These are phyloP conservation scores for Penicillium canescens DNA, from an alignment of 495 filamentous ascomycete species.

Conservation along the genomic window DNA sequence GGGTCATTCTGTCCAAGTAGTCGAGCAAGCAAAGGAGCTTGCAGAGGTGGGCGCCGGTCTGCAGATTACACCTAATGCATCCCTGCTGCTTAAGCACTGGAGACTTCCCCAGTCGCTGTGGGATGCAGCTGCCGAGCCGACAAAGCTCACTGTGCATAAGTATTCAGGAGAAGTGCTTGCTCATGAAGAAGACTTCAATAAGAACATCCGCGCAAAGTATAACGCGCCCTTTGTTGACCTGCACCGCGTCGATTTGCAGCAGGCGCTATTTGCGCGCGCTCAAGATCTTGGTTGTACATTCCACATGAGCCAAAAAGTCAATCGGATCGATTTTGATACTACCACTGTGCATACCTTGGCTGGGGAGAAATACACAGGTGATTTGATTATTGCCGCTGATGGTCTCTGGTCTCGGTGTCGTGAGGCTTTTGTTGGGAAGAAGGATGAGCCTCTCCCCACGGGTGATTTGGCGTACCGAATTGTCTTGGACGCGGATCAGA, in stretches of 20 bases:
- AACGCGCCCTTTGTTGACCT: slow-evolving; percentile 57
- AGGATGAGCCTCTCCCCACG: slow-evolving; percentile 52
- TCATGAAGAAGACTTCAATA: slow-evolving; percentile 47
- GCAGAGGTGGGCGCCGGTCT: slow-evolving; percentile 55
- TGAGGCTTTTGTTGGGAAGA: slow-evolving; percentile 46
- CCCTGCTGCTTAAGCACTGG: slow-evolving; percentile 55
- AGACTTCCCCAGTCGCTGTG: slow-evolving; percentile 45
- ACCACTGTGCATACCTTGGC: slow-evolving; percentile 26
- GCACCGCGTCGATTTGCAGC: slow-evolving; percentile 60
- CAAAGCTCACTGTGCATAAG: slow-evolving; percentile 56
- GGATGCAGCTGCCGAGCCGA: slow-evolving; percentile 51
- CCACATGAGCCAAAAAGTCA: slow-evolving; percentile 44
- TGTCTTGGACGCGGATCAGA: slow-evolving; percentile 50
- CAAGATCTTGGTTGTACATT: slow-evolving; percentile 54
- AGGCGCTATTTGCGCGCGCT: slow-evolving; percentile 51
- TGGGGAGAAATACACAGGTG: slow-evolving; percentile 38
- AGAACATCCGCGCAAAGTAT: slow-evolving; percentile 42
- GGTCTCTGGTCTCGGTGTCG: slow-evolving; percentile 55
- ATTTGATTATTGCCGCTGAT: slow-evolving; percentile 60
- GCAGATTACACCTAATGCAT: slow-evolving; percentile 60
- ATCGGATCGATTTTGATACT: slow-evolving; percentile 35
- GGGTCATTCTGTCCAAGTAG: slow-evolving; percentile 60
- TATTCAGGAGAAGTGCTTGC: slow-evolving; percentile 56
- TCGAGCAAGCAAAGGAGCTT: slow-evolving; percentile 64
- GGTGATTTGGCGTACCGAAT: slow-evolving; percentile 73